Evolutionary conservation across 768 basidiomycete genomes (phyloP).

Genomic region (Pisolithus marmoratus): DNA sequence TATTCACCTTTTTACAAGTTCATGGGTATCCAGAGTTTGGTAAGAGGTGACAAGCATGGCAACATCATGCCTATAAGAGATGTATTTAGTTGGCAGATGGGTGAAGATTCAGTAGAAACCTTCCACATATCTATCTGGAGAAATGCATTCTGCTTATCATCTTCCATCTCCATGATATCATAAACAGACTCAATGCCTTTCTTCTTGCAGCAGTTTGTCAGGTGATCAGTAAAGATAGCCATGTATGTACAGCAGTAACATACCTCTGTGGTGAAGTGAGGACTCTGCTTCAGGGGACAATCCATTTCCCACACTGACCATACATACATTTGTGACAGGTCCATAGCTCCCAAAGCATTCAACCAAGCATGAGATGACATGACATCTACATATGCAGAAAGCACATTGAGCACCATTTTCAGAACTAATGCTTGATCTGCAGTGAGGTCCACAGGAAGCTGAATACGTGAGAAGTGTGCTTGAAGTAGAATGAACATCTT

Average conservation of each 20-base stretch:
- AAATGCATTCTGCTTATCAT: constrained; percentile 75
- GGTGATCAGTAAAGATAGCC: background rate
- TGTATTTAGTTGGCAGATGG: background rate
- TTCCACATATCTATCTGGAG: constrained; percentile 80
- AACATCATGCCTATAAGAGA: constrained; percentile 70
- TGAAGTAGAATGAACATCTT: constrained; percentile 96
- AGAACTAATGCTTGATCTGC: constrained; percentile 87
- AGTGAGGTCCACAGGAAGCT: constrained; percentile 87
- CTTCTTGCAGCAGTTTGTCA: constrained; percentile 78
- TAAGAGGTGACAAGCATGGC: constrained; percentile 96
- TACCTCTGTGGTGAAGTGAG: constrained; percentile 91
- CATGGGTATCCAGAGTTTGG: constrained; percentile 88
- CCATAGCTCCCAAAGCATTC: constrained; percentile 94
- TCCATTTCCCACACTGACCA: constrained; percentile 98
- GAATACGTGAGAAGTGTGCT: constrained; percentile 92
- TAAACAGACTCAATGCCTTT: constrained; percentile 86
- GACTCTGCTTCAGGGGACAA: constrained; percentile 91
- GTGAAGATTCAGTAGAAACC: background rate
- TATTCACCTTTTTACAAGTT: constrained; percentile 85
- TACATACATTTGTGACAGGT: constrained; percentile 96
- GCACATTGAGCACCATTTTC: constrained; percentile 83
- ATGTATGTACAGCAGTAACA: constrained; percentile 11
- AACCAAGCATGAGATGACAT: constrained; percentile 97
- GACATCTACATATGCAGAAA: constrained; percentile 95
- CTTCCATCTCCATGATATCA: constrained; percentile 98